Evolutionary conservation across 2,329 filamentous ascomycete species (phyloP).

Genomic region (Paraphoma sp.): DNA sequence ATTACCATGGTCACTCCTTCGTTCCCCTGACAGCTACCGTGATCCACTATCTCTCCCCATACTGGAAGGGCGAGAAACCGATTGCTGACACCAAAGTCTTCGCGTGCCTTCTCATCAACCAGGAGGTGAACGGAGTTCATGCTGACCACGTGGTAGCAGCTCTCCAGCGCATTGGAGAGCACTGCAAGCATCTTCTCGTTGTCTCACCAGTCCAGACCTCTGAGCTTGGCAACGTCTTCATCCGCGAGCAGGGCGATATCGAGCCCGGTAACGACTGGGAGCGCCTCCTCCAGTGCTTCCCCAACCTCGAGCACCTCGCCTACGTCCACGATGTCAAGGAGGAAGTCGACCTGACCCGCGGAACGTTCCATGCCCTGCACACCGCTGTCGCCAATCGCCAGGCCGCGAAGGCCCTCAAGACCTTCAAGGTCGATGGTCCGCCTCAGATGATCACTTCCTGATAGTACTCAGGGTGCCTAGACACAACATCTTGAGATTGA

Average conservation of each 20-base stretch:
- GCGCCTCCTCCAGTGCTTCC: constrained; percentile 17
- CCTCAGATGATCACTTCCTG: not conserved
- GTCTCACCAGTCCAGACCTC: constrained; percentile 15
- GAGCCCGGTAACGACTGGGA: constrained; percentile 20
- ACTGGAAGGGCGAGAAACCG: constrained; percentile 19
- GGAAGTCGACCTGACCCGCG: constrained; percentile 2
- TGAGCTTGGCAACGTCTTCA: constrained; percentile 16
- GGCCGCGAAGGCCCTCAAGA: not conserved
- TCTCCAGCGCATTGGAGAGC: constrained; percentile 16
- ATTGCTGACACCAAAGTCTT: constrained; percentile 18
- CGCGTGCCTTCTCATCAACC: constrained; percentile 16
- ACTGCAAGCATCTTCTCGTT: constrained; percentile 20
- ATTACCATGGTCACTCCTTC: constrained; percentile 9
- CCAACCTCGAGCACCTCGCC: constrained; percentile 14
- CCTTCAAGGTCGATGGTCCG: constrained; percentile 1
- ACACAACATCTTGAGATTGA: not conserved
- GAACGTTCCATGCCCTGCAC: constrained; percentile 12
- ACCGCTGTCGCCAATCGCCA: constrained; percentile 7
- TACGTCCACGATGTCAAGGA: constrained; percentile 11
- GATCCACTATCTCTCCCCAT: constrained; percentile 10
- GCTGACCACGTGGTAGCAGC: constrained; percentile 12
- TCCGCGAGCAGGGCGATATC: constrained; percentile 8
- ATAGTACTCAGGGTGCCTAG: too few relatives aligned
- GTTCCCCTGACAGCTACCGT: constrained; percentile 15
- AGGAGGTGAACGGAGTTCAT: constrained; percentile 16